Conservation (phyloP, 2,329 filamentous ascomycete genomes). For the Coniochaeta ligniaria region DNA sequence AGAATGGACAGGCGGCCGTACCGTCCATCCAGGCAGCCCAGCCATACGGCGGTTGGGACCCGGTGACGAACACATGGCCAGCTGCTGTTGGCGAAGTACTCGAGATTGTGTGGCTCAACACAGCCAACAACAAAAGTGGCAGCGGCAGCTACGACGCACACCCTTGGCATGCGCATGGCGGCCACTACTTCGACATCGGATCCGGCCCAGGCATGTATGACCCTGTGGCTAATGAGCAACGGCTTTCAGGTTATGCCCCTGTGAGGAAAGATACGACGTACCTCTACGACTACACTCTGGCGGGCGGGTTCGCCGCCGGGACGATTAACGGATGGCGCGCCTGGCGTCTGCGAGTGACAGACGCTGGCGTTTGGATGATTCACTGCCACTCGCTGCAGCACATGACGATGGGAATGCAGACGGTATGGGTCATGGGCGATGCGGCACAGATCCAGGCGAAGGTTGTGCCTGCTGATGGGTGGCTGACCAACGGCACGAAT, state of each 20-base stretch:
- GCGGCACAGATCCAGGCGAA: constrained; percentile 24
- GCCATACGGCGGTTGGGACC: constrained; percentile 47
- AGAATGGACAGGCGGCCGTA: constrained; percentile 32
- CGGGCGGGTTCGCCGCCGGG: constrained; percentile 26
- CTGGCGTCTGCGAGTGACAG: constrained; percentile 42
- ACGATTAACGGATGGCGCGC: constrained; percentile 49
- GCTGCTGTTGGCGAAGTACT: constrained; percentile 48
- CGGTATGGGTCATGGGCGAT: constrained; percentile 33
- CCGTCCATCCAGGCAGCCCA: constrained; percentile 45
- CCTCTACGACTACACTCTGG: constrained; percentile 42
- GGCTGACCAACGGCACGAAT: background rate
- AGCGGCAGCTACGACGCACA: constrained; percentile 35
- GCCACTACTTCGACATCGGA: constrained; percentile 46
- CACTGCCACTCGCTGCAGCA: constrained; percentile 54
- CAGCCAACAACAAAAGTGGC: constrained; percentile 21
- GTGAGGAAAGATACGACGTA: constrained; percentile 41
- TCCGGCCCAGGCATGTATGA: constrained; percentile 46
- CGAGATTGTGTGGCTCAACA: constrained; percentile 37
- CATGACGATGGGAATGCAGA: constrained; percentile 47
- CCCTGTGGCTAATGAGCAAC: constrained; percentile 35
- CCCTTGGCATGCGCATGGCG: constrained; percentile 48
- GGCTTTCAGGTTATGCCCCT: constrained; percentile 24
- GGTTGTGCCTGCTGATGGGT: constrained; percentile 25
- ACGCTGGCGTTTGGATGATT: constrained; percentile 55
- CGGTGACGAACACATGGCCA: constrained; percentile 38